A percentile compares a stretch with the other conserved stretches of the same genome.
Conservation (phyloP, 2,329 filamentous ascomycete species). For the Colletotrichum spinosum region DNA sequence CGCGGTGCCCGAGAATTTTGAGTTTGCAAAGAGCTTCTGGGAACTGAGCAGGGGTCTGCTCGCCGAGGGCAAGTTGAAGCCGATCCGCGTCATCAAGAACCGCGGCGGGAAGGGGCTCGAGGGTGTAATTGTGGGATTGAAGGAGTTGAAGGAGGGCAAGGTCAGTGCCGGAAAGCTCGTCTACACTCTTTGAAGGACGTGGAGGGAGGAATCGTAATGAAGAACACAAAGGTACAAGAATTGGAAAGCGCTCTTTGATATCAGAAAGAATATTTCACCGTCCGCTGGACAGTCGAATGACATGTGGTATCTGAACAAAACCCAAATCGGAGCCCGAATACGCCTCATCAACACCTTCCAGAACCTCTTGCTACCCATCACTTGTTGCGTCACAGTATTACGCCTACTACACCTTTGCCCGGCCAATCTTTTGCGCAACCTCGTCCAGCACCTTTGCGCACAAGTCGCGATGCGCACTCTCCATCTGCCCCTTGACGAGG, state of each 20-base stretch:
- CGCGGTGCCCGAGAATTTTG: constrained; percentile 42
- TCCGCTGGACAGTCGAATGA: no score
- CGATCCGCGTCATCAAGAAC: constrained; percentile 45
- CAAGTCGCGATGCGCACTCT: constrained; percentile 46
- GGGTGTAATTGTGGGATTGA: constrained; percentile 47
- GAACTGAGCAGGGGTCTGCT: constrained; percentile 47
- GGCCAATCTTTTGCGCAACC: constrained; percentile 40
- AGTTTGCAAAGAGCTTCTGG: constrained; percentile 50
- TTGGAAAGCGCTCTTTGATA: neutral
- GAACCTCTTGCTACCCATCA: neutral
- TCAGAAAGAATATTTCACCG: neutral
- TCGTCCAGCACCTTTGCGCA: constrained; percentile 47
- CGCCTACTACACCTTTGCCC: constrained; percentile 13
- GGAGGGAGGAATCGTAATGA: neutral
- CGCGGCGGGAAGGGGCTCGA: constrained; percentile 46
- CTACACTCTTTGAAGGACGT: constrained; percentile 45
- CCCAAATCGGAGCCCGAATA: neutral
- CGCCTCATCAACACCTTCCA: no score
- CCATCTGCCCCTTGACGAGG: constrained; percentile 46
- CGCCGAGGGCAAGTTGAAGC: constrained; percentile 49
- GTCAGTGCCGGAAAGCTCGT: constrained; percentile 57
- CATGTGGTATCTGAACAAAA: constrained; percentile 29
- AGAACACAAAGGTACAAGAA: neutral
- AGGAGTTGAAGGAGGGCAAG: constrained; percentile 46
- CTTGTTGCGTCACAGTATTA: neutral